Evolutionary conservation across 768 basidiomycete genomes (phyloP).

Genomic region (Tulasnella sp.): DNA sequence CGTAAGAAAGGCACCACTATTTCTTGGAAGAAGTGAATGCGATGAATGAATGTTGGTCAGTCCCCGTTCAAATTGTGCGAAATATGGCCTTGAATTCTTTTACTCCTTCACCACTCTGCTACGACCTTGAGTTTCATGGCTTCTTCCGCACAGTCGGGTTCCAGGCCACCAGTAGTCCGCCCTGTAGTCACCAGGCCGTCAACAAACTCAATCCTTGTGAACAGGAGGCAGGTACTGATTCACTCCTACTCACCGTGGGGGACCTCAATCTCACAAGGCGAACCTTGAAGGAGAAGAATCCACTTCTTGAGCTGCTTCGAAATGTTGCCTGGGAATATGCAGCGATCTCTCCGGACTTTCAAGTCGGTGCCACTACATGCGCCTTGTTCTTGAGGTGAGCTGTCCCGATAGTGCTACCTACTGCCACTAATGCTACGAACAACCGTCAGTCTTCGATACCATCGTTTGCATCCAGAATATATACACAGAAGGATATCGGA

Average conservation of each 20-base stretch:
- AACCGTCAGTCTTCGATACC: constrained; percentile 61
- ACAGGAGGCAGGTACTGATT: constrained; percentile 42
- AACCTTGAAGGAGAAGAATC: constrained; percentile 61
- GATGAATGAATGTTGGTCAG: neutral
- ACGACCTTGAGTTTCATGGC: neutral
- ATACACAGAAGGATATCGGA: constrained; percentile 83
- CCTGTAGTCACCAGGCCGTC: constrained; percentile 2
- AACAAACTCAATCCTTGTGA: constrained; percentile 39
- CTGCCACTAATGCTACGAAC: no score
- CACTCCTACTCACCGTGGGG: neutral
- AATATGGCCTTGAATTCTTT: neutral
- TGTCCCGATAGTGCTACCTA: neutral
- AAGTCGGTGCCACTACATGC: constrained; percentile 88
- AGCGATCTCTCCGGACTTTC: constrained; percentile 88
- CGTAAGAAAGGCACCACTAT: no score
- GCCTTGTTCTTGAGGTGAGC: constrained; percentile 80
- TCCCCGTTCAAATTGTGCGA: neutral
- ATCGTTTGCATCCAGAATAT: constrained; percentile 95
- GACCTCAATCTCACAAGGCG: neutral
- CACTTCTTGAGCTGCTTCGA: constrained; percentile 72
- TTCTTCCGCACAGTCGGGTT: neutral
- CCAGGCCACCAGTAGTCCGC: neutral
- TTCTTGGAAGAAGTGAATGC: no score
- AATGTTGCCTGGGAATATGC: constrained; percentile 91
- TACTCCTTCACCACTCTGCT: neutral